These are phyloP conservation scores for Piper betle DNA, from an alignment of 164 flowering plant species.

Conservation along the genomic window DNA sequence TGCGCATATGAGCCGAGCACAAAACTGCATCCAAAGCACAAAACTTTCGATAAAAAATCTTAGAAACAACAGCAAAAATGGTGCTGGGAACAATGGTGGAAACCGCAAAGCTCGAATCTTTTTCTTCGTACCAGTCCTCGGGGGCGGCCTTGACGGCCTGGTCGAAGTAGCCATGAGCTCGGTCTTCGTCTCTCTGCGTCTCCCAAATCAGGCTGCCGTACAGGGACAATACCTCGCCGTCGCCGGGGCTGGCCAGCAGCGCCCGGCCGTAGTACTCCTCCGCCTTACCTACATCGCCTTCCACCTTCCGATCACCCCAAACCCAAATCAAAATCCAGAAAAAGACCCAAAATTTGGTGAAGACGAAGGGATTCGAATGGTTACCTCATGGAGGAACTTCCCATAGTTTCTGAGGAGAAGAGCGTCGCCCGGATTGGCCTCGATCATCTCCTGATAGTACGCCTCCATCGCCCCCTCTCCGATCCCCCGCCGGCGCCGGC, in stretches of 20 bases:
- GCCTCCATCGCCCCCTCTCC: slow-evolving; percentile 36
- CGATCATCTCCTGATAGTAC: slow-evolving; percentile 52
- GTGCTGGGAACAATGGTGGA: no score
- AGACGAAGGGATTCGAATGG: no score
- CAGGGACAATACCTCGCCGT: slow-evolving; percentile 54
- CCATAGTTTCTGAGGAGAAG: slow-evolving; percentile 70
- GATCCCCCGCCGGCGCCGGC: slow-evolving; percentile 9
- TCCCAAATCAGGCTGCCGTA: slow-evolving; percentile 76
- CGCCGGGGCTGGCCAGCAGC: slow-evolving; percentile 55
- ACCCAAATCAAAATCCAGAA: not conserved
- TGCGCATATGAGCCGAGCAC: slow-evolving; percentile 16
- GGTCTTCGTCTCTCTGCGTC: slow-evolving; percentile 33
- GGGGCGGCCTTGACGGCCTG: slow-evolving; percentile 64
- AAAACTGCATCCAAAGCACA: slow-evolving; percentile 3
- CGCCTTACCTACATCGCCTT: slow-evolving; percentile 42
- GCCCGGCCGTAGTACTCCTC: slow-evolving; percentile 78
- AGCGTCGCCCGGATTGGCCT: slow-evolving; percentile 46
- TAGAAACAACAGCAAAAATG: not conserved
- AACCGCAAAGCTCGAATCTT: no score
- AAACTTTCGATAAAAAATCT: not conserved
- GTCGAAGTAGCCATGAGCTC: slow-evolving; percentile 56
- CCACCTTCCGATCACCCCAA: slow-evolving; percentile 29
- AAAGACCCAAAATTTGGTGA: no score
- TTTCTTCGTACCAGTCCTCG: slow-evolving; percentile 37
- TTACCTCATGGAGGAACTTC: slow-evolving; percentile 69